Base-by-base conservation (phyloP, 768 basidiomycete genomes). In the Coprinopsis strossmayeri region DNA sequence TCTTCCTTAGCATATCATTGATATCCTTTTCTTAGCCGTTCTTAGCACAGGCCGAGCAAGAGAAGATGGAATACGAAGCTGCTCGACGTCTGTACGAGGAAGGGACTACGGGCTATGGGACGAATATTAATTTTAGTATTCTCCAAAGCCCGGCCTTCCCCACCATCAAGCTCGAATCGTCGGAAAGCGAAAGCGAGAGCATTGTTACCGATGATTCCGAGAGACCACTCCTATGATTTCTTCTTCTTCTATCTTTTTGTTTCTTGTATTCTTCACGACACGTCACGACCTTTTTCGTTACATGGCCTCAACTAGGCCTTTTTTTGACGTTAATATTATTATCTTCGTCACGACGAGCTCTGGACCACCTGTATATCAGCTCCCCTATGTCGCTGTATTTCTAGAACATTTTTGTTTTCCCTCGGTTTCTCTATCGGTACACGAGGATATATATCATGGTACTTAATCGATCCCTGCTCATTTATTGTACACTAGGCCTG, bases 11-110 rank as follows among this genome's bases (percentile, higher is more conserved):
- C 34, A 26, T 52, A 51, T 54, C 59, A 20, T n/a, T n/a, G n/a
- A n/a, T 64, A 42, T 41, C 52, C 45, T 34, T 52, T 24, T 52
- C 46, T 28, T 54, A 95, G 91, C 92, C 93, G 1, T 96, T 91
- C 74, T 74, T 96, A 34, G 85, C 87, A 13, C 91, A 91, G 65
- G 93, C 92, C 12, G 92, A 95, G 64, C 86, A 90, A 62, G 92
- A 95, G 76, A 95, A 95, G 70, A 81, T 91, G 69, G 87, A 91
- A 57, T 95, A 95, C 65, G 91, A 94, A 61, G 77, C 81, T 27
- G 87, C 91, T 28, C 74, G 89, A 38, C 79, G 87, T 64, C 56
- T 91, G 42, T 96, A 96, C 59, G 92, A 96, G 63, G 88, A 92
- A 58, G 87, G 87, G 46, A 74, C 82, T 18, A 73, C 77, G 9